Base-by-base conservation (phyloP, 192 early-diverging fungal genomes). In the Chytriomyces sp. region DNA sequence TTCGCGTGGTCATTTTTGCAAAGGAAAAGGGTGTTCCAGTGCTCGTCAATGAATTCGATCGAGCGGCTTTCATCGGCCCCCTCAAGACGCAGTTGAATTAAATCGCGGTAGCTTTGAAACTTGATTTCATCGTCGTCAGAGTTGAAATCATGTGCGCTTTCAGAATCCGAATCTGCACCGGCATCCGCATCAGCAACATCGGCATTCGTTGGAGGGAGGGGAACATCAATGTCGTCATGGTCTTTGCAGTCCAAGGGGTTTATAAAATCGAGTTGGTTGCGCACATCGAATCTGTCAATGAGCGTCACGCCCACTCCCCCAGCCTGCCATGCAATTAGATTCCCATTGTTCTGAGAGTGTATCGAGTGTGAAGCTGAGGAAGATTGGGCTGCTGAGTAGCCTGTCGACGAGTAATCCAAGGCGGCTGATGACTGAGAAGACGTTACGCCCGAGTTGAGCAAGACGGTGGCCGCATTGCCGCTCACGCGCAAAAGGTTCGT, bases 231-330 rank as follows among this genome's bases (percentile, higher is more conserved):
- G 35, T 35, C 35, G 2, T 35, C 35, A 35, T 35, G 35, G 35
- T 35, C 35, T 35, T 35, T 35, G 35, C 35, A 62, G 24, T 66
- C 73, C 10, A 64, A n/a, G 7, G 53, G 10, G 45, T 10, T 18
- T 8, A 75, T n/a, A 24, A 47, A 50, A 47, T 47, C 62, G 9
- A 75, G 44, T 2, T 13, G 6, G 73, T 66, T 75, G 11, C 73
- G 26, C 35, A 43, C 73, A 35, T 75, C 73, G 63, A 75, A 75
- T 11, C 73, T 11, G 48, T 75, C 73, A 57, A 75, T 75, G 73
- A 18, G 61, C 9, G 73, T 64, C 50, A 61, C 8, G 18, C 71
- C 71, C 43, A 65, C 61, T 61, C 73, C 73, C 35, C 4, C 35
- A 35, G 35, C 35, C 20, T 23, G 45, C 73, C 73, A 75, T 1